Conservation (phyloP, 2,329 filamentous ascomycete species). For the Fusarium sp. region DNA sequence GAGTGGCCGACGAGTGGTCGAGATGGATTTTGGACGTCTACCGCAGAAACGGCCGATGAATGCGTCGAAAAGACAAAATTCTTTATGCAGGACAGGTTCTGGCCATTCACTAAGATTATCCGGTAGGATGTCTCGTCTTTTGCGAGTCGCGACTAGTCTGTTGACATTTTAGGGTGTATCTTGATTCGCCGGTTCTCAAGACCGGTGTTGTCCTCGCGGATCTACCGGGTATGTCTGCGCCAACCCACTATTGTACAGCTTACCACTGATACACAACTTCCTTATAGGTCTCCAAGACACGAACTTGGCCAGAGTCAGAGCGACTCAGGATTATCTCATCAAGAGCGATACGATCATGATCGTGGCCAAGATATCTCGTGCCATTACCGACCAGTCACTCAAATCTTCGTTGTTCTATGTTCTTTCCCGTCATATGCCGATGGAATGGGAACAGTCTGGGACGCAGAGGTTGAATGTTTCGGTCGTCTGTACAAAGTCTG, state of each 20-base stretch:
- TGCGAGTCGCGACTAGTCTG: too few species aligned
- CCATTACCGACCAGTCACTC: conserved; percentile 52
- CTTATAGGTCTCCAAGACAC: conserved; percentile 51
- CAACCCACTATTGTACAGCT: too few species aligned
- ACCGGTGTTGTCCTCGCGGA: conserved; percentile 55
- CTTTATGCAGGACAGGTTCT: conserved; percentile 53
- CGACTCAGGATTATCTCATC: conserved; percentile 54
- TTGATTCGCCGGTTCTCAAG: conserved; percentile 51
- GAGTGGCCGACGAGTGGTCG: conserved; percentile 50
- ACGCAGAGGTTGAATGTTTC: conserved; percentile 49
- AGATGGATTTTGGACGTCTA: conserved; percentile 50
- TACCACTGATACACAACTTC: background rate
- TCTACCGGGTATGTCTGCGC: conserved; percentile 50
- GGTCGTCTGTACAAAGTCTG: conserved; percentile 54
- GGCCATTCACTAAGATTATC: conserved; percentile 57
- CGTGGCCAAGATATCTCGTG: conserved; percentile 54
- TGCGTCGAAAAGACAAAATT: conserved; percentile 50
- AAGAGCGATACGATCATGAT: conserved; percentile 55
- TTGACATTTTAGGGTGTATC: too few species aligned
- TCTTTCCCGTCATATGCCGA: conserved; percentile 49
- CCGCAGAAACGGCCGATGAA: conserved; percentile 51
- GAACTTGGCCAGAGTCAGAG: conserved; percentile 54
- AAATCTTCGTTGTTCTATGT: conserved; percentile 52
- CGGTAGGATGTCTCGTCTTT: too few species aligned
- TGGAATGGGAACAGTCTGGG: conserved; percentile 49